A percentile compares a stretch with the other conserved stretches of the same genome.
Evolutionary conservation across 2,329 filamentous ascomycete genomes (phyloP).

Genomic region (Venturia nashicola): DNA sequence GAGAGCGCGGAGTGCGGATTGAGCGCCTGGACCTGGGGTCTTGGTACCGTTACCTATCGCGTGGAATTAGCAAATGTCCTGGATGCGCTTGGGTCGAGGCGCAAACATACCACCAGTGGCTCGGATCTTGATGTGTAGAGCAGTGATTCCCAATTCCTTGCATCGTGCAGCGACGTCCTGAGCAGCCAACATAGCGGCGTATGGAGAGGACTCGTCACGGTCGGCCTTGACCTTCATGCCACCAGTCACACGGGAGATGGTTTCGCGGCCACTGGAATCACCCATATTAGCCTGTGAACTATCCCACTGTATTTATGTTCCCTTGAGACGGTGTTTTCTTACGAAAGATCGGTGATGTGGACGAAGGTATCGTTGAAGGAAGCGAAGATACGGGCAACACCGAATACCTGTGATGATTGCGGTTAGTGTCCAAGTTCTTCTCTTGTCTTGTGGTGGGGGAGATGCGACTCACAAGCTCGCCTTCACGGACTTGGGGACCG

Average conservation of each 20-base stretch:
- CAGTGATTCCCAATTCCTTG: constrained; percentile 78
- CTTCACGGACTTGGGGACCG: constrained; percentile 92
- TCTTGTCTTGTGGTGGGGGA: constrained; percentile 2
- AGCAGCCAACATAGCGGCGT: constrained; percentile 99
- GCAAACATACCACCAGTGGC: constrained; percentile 76
- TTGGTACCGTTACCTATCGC: constrained; percentile 87
- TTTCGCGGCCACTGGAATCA: constrained; percentile 93
- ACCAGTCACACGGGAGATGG: constrained; percentile 98
- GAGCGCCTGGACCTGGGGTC: constrained; percentile 97
- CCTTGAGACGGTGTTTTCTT: constrained; percentile 12
- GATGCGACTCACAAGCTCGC: constrained; percentile 37
- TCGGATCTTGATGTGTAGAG: constrained; percentile 99
- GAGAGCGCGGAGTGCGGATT: constrained; percentile 96
- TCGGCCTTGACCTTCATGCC: constrained; percentile 99
- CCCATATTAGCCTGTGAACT: constrained; percentile 48
- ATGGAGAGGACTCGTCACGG: constrained; percentile 98
- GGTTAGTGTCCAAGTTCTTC: background rate
- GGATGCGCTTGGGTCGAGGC: background rate
- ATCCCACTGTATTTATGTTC: background rate
- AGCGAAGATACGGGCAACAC: constrained; percentile 95
- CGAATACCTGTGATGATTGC: constrained; percentile 51
- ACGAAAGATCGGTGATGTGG: constrained; percentile 93
- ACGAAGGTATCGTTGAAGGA: constrained; percentile 59
- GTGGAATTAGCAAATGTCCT: background rate
- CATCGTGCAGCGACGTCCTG: constrained; percentile 84